phyloP scores from a whole-genome alignment of 129 eudicot genomes.

The Pittosporum tobira region DNA sequence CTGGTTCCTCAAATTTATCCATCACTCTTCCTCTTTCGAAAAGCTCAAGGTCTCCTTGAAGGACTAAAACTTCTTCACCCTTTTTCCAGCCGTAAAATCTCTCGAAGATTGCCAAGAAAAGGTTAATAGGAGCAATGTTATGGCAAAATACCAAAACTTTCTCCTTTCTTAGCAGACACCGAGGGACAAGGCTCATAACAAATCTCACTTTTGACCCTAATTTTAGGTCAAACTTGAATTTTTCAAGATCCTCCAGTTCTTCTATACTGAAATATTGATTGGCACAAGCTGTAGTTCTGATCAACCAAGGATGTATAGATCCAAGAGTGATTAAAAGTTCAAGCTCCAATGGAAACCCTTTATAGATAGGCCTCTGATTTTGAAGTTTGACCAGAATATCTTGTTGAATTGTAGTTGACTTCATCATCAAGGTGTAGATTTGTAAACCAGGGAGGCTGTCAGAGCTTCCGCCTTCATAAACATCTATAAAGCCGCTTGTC shows the following conservation, averaged over 20 bases:
- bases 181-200: slow-evolving; percentile 77
- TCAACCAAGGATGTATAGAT: slow-evolving; percentile 96
- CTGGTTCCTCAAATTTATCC: slow-evolving; percentile 91
- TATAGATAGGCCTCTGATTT: slow-evolving; percentile 57
- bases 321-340: slow-evolving; percentile 93
- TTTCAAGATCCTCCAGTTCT: slow-evolving; percentile 52
- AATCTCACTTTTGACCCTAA: slow-evolving; percentile 82
- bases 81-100: slow-evolving; percentile 70
- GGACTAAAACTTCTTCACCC: slow-evolving; percentile 76
- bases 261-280: slow-evolving; percentile 47
- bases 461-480: slow-evolving; percentile 84
- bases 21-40: slow-evolving; percentile 89
- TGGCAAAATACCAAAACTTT: slow-evolving; percentile 92
- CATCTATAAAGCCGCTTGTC: slow-evolving; percentile 72
- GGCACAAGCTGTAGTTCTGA: slow-evolving; percentile 77
- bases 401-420: slow-evolving; percentile 74
- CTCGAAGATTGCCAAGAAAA: slow-evolving; percentile 66
- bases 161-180: slow-evolving; percentile 72
- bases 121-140: slow-evolving; percentile 91
- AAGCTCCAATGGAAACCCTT: slow-evolving; percentile 80
- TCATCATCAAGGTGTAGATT: slow-evolving; percentile 91
- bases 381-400: slow-evolving; percentile 71
- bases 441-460: slow-evolving; percentile 84
- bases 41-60: slow-evolving; percentile 90
- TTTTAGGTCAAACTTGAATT: slow-evolving; percentile 59